Evolutionary conservation across 2,329 filamentous ascomycete genomes (phyloP).

Genomic region (Colletotrichum karsti): DNA sequence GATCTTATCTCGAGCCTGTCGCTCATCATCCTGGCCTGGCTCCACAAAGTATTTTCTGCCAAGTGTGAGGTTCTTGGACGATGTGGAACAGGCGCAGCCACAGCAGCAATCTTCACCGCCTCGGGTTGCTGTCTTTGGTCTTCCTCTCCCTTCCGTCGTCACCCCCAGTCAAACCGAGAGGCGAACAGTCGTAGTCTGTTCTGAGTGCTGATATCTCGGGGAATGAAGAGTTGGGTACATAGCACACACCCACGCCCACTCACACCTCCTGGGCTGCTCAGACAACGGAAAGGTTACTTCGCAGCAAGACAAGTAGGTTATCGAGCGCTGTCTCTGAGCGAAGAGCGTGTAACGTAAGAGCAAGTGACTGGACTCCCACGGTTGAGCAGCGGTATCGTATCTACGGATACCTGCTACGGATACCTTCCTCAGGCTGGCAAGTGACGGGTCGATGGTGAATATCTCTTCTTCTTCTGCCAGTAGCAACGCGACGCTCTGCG

Average conservation of each 20-base stretch:
- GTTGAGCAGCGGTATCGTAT: background rate
- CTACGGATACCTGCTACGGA: no score
- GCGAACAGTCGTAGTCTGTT: background rate
- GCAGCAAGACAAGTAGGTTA: no score
- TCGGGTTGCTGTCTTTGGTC: background rate
- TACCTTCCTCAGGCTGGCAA: background rate
- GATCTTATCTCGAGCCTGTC: background rate
- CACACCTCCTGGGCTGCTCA: background rate
- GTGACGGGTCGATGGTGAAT: no score
- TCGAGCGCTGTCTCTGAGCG: background rate
- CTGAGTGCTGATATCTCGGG: background rate
- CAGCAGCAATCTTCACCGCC: constrained; percentile 1
- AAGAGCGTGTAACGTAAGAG: background rate
- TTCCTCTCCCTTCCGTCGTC: background rate
- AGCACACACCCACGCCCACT: constrained; percentile 2
- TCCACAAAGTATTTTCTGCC: background rate
- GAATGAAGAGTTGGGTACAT: background rate
- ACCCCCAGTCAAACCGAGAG: background rate
- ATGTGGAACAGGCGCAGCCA: background rate
- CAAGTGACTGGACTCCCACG: background rate
- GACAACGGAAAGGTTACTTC: no score
- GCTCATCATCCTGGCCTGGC: background rate
- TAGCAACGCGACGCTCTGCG: background rate
- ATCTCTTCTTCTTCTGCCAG: no score
- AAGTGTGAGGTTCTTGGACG: background rate